Base-by-base conservation (phyloP, 306 rosid genomes). In the Fragaria iinumae region DNA sequence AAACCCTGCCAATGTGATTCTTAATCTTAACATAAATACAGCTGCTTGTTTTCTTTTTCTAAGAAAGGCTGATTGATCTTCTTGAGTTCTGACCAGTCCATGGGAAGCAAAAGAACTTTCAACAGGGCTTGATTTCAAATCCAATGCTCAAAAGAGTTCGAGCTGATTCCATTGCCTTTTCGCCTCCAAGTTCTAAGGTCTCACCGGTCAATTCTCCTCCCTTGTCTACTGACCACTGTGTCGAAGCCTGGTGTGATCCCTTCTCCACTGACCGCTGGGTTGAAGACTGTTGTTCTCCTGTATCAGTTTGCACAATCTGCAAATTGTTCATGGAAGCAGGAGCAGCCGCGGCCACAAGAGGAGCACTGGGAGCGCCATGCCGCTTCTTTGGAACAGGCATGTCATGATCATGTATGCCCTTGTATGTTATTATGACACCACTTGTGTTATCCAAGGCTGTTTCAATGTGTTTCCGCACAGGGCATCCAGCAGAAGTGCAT, bases 401-500 rank as follows among this genome's bases (percentile, higher is more conserved):
- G 81, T 92, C 97, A 57, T 95, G 98, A 80, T 95, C 96, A 71
- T 95, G 98, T 69, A 90, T 84, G 49, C 95, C 98, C 89, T 92
- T 95, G 83, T 92, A 95, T 36, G 98, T 92, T 83, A 95, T 90
- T 69, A 90, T 86, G 56, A 90, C 87, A 6, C 91, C 94, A 66
- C 74, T 83, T 27, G 91, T 81, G 82, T 89, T 88, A 80, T 95
- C 93, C 2, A 88, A 80, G 1, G 96, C 95, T 17, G 88, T 82
- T 85, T 95, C 99, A 20, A 96, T 88, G 77, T 96, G 98, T 85
- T 92, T 96, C 71, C 97, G 88, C 36, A 96, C 99, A 43, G 99
- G 99, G 83, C 99, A 96, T 73, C 98, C 98, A 14, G 99, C 99
- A 32, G 99, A 96, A 80, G 99, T 96, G 77, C 99, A 96, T 88